These are phyloP conservation scores for Magnaporthiopsis poae DNA, from an alignment of 2,329 filamentous ascomycete species.

Conservation along the genomic window DNA sequence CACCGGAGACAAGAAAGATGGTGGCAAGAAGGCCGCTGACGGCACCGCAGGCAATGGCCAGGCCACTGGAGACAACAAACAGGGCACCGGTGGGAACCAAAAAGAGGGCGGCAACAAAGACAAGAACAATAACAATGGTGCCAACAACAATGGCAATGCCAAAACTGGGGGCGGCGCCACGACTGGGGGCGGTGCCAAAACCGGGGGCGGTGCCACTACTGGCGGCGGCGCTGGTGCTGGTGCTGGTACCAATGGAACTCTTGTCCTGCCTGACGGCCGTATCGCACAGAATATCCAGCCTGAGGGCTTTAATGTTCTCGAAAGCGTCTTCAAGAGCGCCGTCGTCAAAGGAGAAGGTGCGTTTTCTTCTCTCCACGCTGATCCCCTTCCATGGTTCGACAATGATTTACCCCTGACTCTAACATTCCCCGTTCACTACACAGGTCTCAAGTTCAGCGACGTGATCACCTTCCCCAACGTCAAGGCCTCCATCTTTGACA, in stretches of 20 bases:
- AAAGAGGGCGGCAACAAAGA: background rate
- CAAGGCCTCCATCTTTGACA: constrained; percentile 3
- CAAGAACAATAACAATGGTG: background rate
- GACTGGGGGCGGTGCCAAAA: background rate
- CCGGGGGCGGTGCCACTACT: background rate
- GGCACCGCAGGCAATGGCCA: no score
- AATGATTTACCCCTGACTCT: no score
- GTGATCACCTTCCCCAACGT: constrained; percentile 1
- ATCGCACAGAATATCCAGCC: constrained; percentile 1
- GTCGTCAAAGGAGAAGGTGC: constrained; percentile 4
- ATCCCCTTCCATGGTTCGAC: no score
- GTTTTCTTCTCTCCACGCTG: no score
- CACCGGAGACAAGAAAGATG: background rate
- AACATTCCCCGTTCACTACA: no score
- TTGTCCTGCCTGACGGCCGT: constrained; percentile 3
- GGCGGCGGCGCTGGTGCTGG: background rate
- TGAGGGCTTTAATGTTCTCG: constrained; percentile 5
- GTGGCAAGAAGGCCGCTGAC: background rate
- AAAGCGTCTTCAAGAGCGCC: constrained; percentile 7
- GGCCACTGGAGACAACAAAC: background rate
- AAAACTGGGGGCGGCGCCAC: background rate
- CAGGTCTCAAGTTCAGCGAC: constrained; percentile 3
- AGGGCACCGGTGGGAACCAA: background rate
- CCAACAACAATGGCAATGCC: background rate
- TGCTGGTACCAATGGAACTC: background rate